These are phyloP conservation scores for Aureobasidium melanogenum DNA, from an alignment of 2,329 filamentous ascomycete genomes.

Conservation along the genomic window DNA sequence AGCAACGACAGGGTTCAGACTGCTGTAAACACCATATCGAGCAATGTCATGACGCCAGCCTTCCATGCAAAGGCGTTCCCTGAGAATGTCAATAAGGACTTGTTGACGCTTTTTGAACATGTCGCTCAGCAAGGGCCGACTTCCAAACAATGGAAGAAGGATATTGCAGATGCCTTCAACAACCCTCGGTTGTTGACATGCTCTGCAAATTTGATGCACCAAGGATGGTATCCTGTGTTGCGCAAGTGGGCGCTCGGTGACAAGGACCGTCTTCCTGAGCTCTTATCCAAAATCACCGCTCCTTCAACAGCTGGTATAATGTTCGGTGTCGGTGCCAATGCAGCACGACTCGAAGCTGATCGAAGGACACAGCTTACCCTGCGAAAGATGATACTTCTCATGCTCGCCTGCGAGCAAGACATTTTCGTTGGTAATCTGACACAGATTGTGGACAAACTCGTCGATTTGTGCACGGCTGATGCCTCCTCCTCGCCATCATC, in stretches of 20 bases:
- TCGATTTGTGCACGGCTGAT: slow-evolving; percentile 77
- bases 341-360: slow-evolving; percentile 88
- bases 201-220: slow-evolving; percentile 54
- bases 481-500: slow-evolving; percentile 87
- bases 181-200: slow-evolving; percentile 78
- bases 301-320: slow-evolving; percentile 93
- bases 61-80: slow-evolving; percentile 82
- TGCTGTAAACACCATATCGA: slow-evolving; percentile 71
- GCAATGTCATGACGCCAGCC: slow-evolving; percentile 71
- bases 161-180: slow-evolving; percentile 85
- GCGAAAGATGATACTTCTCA: slow-evolving; percentile 67
- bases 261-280: slow-evolving; percentile 78
- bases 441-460: slow-evolving; percentile 68
- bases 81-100: slow-evolving; percentile 65
- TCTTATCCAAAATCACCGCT: slow-evolving; percentile 67
- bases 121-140: slow-evolving; percentile 69
- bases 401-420: slow-evolving; percentile 69
- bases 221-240: slow-evolving; percentile 74
- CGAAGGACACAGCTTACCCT: slow-evolving; percentile 86
- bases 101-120: slow-evolving; percentile 65
- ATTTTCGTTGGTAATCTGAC: slow-evolving; percentile 70
- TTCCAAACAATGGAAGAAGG: slow-evolving; percentile 87
- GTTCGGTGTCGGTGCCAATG: slow-evolving; percentile 94
- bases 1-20: slow-evolving; percentile 75
- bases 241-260: slow-evolving; percentile 78